Base-by-base conservation (phyloP, 768 basidiomycete species). In the Russula virescens region DNA sequence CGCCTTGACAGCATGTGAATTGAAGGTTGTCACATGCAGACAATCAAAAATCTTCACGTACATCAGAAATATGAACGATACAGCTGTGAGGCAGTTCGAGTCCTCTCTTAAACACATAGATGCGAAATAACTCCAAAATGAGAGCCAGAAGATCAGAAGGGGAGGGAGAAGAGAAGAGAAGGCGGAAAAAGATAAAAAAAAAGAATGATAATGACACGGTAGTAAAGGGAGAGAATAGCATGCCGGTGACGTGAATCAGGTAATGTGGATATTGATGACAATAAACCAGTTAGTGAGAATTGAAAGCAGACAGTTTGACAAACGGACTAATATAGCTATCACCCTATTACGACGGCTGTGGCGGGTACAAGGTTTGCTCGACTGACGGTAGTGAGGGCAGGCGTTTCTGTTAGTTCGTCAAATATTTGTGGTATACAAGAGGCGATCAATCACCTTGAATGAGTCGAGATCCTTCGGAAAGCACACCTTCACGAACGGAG, bases 401-500 rank as follows among this genome's bases (percentile, higher is more conserved):
- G 58, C 4, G 55, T 55, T 35, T 62, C 50, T 35, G 64, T 61
- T 18, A 68, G 55, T 50, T 68, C 66, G 45, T 40, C 55, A 52
- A 68, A 68, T 47, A 68, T 68, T 65, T 66, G 34, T 45, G 8
- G 21, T 23, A 25, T 31, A 8, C 31, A 31, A 8, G 31, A 31
- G 5, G 3, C n/a, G 16, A 21, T 50, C n/a, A 50, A 10, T 28
- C 19, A 11, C 25, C 26, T 11, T 42, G 16, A 42, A 28, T n/a
- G n/a, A 18, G 31, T n/a, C 16, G 13, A 34, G 13, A n/a, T 50
- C 9, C 34, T 53, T 16, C 55, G 26, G 35, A 51, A 5, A 43
- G 5, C 19, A 68, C 62, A 86, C 88, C 78, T 86, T 83, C 35
- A 85, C 75, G 69, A 83, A 90, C 3, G 85, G 83, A 47, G 89